phyloP scores from a whole-genome alignment of 2,329 filamentous ascomycete genomes.

The Xylariales sp. region DNA sequence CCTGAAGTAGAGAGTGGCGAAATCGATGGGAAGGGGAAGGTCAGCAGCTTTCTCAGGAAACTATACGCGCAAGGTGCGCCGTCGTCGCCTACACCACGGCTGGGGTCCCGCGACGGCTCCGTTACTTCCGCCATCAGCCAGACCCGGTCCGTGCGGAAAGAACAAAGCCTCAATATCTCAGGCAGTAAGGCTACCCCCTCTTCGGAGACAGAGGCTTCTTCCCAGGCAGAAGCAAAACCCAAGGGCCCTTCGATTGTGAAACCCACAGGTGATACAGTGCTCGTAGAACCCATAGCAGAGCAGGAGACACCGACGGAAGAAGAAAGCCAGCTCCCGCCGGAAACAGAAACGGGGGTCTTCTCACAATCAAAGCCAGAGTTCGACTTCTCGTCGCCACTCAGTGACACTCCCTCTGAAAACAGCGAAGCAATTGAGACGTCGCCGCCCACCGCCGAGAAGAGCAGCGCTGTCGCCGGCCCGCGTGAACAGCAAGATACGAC shows the following conservation, averaged over 20 bases:
- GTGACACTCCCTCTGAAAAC: conserved; percentile 32
- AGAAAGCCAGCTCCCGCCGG: conserved; percentile 2
- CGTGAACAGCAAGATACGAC: conserved; percentile 11
- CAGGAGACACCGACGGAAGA: conserved; percentile 17
- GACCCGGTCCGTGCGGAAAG: background rate
- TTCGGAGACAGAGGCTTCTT: conserved; percentile 7
- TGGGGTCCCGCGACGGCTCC: conserved; percentile 26
- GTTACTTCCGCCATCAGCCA: conserved; percentile 14
- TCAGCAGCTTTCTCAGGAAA: conserved; percentile 30
- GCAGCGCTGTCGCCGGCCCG: background rate
- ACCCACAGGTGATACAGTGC: background rate
- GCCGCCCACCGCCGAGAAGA: background rate
- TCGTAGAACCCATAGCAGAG: conserved; percentile 14
- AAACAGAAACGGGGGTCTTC: conserved; percentile 29
- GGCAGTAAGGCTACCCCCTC: conserved; percentile 3
- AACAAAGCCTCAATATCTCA: background rate
- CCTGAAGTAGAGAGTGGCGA: conserved; percentile 39
- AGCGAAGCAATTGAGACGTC: conserved; percentile 10
- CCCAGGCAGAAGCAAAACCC: background rate
- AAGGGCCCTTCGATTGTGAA: background rate
- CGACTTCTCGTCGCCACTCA: conserved; percentile 43
- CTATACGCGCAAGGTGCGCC: conserved; percentile 29
- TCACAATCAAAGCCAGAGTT: conserved; percentile 46
- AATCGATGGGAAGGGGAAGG: conserved; percentile 26
- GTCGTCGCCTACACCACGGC: conserved; percentile 35